A percentile compares a stretch with the other conserved stretches of the same genome.
Evolutionary conservation across 2,329 filamentous ascomycete genomes (phyloP).

Genomic region (Phialophora verrucosa): DNA sequence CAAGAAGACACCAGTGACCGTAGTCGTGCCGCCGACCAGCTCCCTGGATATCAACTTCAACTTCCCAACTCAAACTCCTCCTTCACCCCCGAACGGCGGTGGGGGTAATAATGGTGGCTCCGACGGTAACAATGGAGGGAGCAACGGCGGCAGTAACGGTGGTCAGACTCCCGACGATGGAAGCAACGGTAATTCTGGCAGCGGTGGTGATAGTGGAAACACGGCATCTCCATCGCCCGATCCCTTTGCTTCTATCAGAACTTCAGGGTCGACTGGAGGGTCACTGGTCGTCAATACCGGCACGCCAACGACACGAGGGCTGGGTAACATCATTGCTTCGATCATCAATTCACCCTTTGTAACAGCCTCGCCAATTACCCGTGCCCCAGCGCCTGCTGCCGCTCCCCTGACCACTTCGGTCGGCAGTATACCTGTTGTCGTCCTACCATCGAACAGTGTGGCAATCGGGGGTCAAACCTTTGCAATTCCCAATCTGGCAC

Average conservation of each 20-base stretch:
- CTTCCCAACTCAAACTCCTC: slow-evolving; percentile 14
- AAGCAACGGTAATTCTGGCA: slow-evolving; percentile 11
- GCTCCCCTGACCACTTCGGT: slow-evolving; percentile 30
- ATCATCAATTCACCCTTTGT: slow-evolving; percentile 35
- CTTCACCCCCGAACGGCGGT: background rate
- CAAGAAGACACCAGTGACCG: slow-evolving; percentile 39
- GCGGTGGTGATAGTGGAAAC: background rate
- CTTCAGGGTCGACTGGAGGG: slow-evolving; percentile 6
- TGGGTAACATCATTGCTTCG: slow-evolving; percentile 37
- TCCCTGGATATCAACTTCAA: slow-evolving; percentile 32
- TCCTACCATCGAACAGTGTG: slow-evolving; percentile 32
- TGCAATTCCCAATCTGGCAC: slow-evolving; percentile 31
- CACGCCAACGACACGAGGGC: slow-evolving; percentile 15
- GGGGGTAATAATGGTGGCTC: slow-evolving; percentile 11
- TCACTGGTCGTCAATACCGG: slow-evolving; percentile 16
- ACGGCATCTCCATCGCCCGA: background rate
- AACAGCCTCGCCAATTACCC: slow-evolving; percentile 14
- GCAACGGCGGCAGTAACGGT: slow-evolving; percentile 5
- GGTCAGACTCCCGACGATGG: background rate
- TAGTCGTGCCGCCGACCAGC: slow-evolving; percentile 24
- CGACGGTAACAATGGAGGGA: slow-evolving; percentile 21
- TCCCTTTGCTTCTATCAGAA: slow-evolving; percentile 11
- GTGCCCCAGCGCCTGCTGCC: slow-evolving; percentile 3
- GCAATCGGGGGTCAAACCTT: slow-evolving; percentile 36
- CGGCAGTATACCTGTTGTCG: slow-evolving; percentile 33